Percentiles rank a stretch among this genome's conserved stretches.
phyloP scores from a whole-genome alignment of 805 yeast species.

The Candida vartiovaarae region DNA sequence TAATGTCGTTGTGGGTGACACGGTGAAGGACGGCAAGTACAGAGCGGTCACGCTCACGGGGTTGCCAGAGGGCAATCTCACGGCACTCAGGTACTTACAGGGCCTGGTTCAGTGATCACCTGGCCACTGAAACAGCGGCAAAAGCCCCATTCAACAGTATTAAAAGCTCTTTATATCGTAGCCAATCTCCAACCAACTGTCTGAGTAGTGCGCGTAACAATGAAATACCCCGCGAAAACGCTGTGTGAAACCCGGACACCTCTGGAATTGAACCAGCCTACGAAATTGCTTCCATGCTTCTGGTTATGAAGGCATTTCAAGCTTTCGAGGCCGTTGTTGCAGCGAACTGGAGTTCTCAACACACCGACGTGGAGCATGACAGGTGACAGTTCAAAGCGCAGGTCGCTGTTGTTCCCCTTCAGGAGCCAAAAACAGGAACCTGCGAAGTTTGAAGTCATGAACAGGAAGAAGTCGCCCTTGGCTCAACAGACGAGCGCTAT shows the following conservation, averaged over 20 bases:
- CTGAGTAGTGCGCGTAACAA: too few species aligned
- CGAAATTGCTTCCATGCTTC: too few species aligned
- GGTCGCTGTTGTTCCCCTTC: conserved; percentile 21
- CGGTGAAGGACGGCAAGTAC: conserved; percentile 5
- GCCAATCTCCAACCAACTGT: too few species aligned
- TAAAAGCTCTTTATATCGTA: too few species aligned
- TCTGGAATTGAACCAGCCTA: too few species aligned
- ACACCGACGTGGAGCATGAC: conserved; percentile 1
- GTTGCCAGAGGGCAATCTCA: conserved; percentile 9
- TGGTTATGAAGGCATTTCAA: too few species aligned
- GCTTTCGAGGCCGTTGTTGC: too few species aligned
- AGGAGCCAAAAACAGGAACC: conserved; percentile 13
- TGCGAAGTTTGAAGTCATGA: conserved; percentile 21
- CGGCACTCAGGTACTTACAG: conserved; percentile 11
- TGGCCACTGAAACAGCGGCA: too few species aligned
- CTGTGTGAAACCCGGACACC: too few species aligned
- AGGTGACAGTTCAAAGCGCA: conserved; percentile 15
- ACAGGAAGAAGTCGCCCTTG: conserved; percentile 20
- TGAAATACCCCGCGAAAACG: too few species aligned
- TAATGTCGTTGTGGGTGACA: conserved; percentile 14
- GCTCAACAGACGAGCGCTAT: background rate
- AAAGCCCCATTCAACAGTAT: too few species aligned
- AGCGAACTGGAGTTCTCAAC: background rate
- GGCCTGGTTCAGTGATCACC: background rate
- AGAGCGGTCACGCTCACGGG: conserved; percentile 13